phyloP scores from a whole-genome alignment of 2,329 filamentous ascomycete genomes.

The Fusarium citri region DNA sequence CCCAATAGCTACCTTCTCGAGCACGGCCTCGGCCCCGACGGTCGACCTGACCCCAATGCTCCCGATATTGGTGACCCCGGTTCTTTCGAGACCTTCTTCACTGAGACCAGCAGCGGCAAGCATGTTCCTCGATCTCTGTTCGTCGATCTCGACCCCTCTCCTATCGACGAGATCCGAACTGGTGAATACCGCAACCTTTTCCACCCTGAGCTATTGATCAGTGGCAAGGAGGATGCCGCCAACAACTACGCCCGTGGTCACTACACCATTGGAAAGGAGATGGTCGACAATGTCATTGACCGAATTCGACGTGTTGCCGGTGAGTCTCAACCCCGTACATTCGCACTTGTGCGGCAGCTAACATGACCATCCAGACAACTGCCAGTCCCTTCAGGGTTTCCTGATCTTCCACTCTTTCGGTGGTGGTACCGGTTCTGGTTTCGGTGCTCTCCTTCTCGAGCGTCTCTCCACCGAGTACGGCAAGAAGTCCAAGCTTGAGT shows the following conservation, averaged over 20 bases:
- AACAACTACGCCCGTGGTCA: constrained; percentile 83
- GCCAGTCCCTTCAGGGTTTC: constrained; percentile 78
- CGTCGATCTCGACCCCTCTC: constrained; percentile 78
- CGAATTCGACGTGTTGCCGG: constrained; percentile 76
- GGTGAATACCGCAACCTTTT: constrained; percentile 75
- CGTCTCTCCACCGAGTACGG: constrained; percentile 78
- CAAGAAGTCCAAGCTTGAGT: constrained; percentile 83
- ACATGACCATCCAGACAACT: constrained; percentile 67
- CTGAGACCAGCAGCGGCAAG: constrained; percentile 77
- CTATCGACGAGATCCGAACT: constrained; percentile 79
- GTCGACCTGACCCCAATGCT: constrained; percentile 70
- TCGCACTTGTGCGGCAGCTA: constrained; percentile 25
- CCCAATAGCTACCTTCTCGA: constrained; percentile 74
- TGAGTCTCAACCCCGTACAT: constrained; percentile 53
- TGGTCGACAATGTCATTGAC: constrained; percentile 77
- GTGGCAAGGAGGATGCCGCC: constrained; percentile 80
- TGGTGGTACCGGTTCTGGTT: constrained; percentile 78
- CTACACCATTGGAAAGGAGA: constrained; percentile 82
- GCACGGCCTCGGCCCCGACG: constrained; percentile 75
- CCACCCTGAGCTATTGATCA: constrained; percentile 78
- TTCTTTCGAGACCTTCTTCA: constrained; percentile 80
- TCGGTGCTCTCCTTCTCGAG: constrained; percentile 78
- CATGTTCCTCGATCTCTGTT: constrained; percentile 79
- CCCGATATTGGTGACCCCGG: constrained; percentile 70
- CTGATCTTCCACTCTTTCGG: constrained; percentile 81